phyloP scores from a whole-genome alignment of 164 flowering plant genomes.

The grape (Vitis vinifera) region DNA sequence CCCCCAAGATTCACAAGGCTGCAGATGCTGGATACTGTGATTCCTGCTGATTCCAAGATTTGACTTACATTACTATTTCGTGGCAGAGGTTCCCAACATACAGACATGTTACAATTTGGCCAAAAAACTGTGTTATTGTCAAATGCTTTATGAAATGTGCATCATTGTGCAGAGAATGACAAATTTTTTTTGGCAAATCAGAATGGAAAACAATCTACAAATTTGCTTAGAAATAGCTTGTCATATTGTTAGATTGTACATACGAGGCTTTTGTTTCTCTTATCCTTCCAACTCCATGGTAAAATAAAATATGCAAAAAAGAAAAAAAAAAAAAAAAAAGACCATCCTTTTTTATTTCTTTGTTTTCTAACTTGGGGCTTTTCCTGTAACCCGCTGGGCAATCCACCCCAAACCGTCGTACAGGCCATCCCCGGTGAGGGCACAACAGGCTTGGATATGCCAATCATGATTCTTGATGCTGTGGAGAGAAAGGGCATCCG shows the following conservation, averaged over 20 bases:
- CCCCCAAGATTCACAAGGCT: conserved; percentile 57
- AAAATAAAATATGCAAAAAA: neutral
- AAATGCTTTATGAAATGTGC: conserved; percentile 7
- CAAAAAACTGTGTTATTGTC: neutral
- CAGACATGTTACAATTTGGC: neutral
- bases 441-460: conserved; percentile 95
- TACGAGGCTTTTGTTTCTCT: neutral
- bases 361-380: conserved; percentile 45
- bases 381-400: conserved; percentile 76
- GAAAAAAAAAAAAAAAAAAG: neutral
- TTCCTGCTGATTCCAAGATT: conserved; percentile 4
- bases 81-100: conserved; percentile 9
- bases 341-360: neutral
- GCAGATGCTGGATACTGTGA: conserved; percentile 69
- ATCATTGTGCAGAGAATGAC: conserved; percentile 22
- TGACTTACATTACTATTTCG: neutral
- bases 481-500: conserved; percentile 86
- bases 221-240: neutral
- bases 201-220: conserved; percentile 16
- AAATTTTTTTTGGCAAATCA: neutral
- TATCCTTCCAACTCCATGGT: conserved; percentile 3
- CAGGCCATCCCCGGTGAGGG: conserved; percentile 83
- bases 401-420: conserved; percentile 94
- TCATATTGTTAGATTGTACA: conserved; percentile 11
- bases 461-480: conserved; percentile 93